A percentile compares a stretch with the other conserved stretches of the same genome.
Conservation (phyloP, 1,284 basidiomycete genomes). For the Ganoderma lucidum region DNA sequence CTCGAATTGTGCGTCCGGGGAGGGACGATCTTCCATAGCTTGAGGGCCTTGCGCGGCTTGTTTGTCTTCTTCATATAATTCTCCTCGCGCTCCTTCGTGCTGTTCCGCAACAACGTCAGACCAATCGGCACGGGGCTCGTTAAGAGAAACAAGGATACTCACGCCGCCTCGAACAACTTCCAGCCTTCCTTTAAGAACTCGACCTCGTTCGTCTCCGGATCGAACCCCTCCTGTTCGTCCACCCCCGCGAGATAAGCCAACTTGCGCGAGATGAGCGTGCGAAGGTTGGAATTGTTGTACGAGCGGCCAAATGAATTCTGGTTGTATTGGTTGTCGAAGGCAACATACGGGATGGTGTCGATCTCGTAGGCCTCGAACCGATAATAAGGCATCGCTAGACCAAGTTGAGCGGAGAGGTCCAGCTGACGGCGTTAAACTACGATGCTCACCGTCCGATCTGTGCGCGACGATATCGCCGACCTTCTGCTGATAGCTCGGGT, state of each 20-base stretch:
- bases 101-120: background rate
- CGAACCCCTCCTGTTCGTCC: constrained; percentile 7
- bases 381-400: constrained; percentile 16
- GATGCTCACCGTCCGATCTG: constrained; percentile 14
- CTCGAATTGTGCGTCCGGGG: background rate
- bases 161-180: constrained; percentile 13
- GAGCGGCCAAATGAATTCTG: constrained; percentile 9
- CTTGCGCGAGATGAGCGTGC: constrained; percentile 19
- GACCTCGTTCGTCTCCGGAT: constrained; percentile 12
- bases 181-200: constrained; percentile 17
- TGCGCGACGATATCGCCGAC: constrained; percentile 13
- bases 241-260: constrained; percentile 18
- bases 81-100: background rate
- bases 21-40: background rate
- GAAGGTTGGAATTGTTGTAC: constrained; percentile 13
- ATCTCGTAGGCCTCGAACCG: constrained; percentile 19
- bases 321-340: constrained; percentile 16
- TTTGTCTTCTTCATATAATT: background rate
- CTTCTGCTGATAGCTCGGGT: constrained; percentile 17
- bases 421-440: background rate
- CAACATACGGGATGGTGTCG: constrained; percentile 16
- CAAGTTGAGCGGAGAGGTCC: background rate
- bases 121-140: background rate
- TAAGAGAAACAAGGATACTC: background rate
- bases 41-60: background rate